Evolutionary conservation across 345 rosid species (phyloP), one percentile per base, ranked within the genome.

Genomic region (Acer negundo): DNA sequence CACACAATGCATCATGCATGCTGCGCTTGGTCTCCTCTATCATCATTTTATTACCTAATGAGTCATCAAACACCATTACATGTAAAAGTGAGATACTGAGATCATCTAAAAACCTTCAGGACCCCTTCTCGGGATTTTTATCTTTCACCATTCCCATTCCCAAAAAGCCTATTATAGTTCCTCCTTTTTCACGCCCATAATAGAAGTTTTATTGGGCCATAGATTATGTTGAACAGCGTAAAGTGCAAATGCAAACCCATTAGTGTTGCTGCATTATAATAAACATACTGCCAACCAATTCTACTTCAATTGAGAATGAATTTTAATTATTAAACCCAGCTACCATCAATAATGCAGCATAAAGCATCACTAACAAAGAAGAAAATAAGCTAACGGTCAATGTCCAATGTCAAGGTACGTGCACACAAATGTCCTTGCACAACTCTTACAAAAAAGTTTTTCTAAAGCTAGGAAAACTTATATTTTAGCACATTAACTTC

Each of bases 21-120:
- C 98, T 94, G 46, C 97, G 95, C 85, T 97, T 97, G 10, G 99
- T 94, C 88, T 97, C 99, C 79, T 97, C 98, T 63, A 97, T 90
- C 85, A 97, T 91, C 97, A 97, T 94, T 82, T 94, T 94, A 89
- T 97, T 94, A 76, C 97, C 97, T 97, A 80, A 80, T 70, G 23
- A 69, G 87, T 74, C 69, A 81, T 67, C 16, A 77, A 56, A 72
- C 68, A 77, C 44, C 69, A 80, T 7, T 17, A 53, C 47, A 20
- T 31, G 10, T 17, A 10, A n/a, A n/a, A n/a, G 69, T 77, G 62
- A 79, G 62, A 78, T 17, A 10, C 64, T 77, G 56, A 79, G 53
- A 78, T 40, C 51, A 72, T 73, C 72, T 66, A 66, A 24, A 55
- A 10, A 70, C 0, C 20, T 35, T 49, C 51, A 17, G 51, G 24